Conservation (phyloP, 192 early-diverging fungal genomes). For the Glomus cerebriforme region DNA sequence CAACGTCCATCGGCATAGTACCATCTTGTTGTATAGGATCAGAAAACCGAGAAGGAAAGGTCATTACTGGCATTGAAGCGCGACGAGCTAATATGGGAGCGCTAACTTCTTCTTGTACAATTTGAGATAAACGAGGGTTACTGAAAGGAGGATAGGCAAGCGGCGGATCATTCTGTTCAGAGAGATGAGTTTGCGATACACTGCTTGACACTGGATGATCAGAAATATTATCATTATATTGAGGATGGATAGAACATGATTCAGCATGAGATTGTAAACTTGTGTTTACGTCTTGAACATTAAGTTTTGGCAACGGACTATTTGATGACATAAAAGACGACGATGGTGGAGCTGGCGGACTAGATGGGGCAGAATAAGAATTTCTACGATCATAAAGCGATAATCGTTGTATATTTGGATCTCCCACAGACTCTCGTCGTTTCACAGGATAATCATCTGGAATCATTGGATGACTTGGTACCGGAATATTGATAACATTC, state of each 20-base stretch:
- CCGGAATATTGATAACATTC: neutral
- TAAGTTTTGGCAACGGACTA: conserved; percentile 38
- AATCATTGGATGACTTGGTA: conserved; percentile 27
- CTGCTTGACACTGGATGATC: neutral
- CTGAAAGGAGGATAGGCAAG: conserved; percentile 7
- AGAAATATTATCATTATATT: conserved; percentile 14
- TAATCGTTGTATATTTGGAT: conserved; percentile 26
- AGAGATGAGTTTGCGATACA: conserved; percentile 10
- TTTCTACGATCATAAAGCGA: conserved; percentile 40
- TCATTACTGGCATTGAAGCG: conserved; percentile 28
- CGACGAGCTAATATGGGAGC: conserved; percentile 26
- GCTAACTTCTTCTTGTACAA: conserved; percentile 34
- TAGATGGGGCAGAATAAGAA: conserved; percentile 49
- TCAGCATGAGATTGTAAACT: conserved; percentile 22
- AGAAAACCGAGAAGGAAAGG: conserved; percentile 21
- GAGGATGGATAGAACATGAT: neutral
- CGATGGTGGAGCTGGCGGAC: conserved; percentile 40
- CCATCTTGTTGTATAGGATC: conserved; percentile 25
- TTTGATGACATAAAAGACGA: conserved; percentile 23
- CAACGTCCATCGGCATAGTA: conserved; percentile 30
- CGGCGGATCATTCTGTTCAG: conserved; percentile 26
- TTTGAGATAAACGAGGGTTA: conserved; percentile 32
- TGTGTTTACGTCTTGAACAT: conserved; percentile 13
- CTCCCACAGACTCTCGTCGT: conserved; percentile 36
- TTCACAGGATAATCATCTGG: conserved; percentile 34